Evolutionary conservation across 805 yeast genomes (phyloP), one percentile per base, ranked within the genome.

Genomic region (Pichia californica): DNA sequence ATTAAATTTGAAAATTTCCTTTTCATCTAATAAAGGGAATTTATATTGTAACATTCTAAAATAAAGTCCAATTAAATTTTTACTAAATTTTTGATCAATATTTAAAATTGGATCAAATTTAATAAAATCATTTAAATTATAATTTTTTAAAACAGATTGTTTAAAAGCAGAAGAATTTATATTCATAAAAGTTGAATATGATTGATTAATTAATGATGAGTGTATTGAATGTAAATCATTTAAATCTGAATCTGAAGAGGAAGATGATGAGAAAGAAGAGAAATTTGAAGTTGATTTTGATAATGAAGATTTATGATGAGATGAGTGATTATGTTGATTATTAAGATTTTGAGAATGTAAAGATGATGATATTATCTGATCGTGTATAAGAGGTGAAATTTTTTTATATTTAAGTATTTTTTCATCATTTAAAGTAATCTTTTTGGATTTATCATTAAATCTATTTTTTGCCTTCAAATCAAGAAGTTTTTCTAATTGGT

Each of bases 21-120:
- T 62, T 54, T 77, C 81, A 51, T 73, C 74, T 26, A 77, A 56
- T 26, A 77, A 49, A 0, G 83, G 83, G 50, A 76, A 76, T 49
- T 76, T 76, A 57, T 73, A 73, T 51, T 77, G 82, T 31, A 77
- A 55, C 39, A 77, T 61, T 11, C 77, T 67, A 56, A 77, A 77
- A 53, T 74, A 76, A n/a, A 74, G 71, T 44, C 75, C 79, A 35
- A 77, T 52, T 29, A 77, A 68, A 26, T 74, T 73, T 46, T 74
- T 66, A 2, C 80, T 68, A 23, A 73, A 54, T 36, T 67, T 63
- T 43, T 69, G 71, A 51, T 76, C 79, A 43, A 77, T 66, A 43
- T 74, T 74, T 41, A 69, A 68, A 5, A 74, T 72, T 0, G 82
- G 81, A 39, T 74, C 78, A 48, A 60, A 57, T 9, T 65, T 57